Conservation (phyloP, 495 filamentous ascomycete genomes). For the Penicillium roqueforti region DNA sequence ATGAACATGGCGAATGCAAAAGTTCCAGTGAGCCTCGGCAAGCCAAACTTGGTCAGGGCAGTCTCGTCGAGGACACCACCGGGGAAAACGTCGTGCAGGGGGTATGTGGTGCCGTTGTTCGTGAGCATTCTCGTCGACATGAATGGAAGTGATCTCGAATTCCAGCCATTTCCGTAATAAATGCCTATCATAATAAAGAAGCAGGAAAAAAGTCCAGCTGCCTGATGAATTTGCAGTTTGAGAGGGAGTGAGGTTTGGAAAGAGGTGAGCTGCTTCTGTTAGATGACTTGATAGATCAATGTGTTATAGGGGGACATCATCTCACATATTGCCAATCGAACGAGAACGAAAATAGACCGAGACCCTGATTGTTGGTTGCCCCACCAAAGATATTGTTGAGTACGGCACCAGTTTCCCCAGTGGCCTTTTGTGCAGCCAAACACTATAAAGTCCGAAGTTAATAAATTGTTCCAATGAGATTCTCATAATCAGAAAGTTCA, state of each 20-base stretch:
- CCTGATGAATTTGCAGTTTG: conserved; percentile 19
- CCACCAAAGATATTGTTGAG: conserved; percentile 52
- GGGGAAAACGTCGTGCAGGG: conserved; percentile 29
- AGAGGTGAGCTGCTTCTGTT: conserved; percentile 27
- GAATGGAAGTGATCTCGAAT: conserved; percentile 24
- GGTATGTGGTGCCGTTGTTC: conserved; percentile 23
- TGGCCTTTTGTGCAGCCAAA: conserved; percentile 38
- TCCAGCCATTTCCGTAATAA: conserved; percentile 30
- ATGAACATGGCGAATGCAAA: conserved; percentile 36
- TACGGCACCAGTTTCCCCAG: conserved; percentile 23
- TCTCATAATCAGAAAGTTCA: neutral
- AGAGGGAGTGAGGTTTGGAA: conserved; percentile 34
- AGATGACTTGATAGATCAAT: conserved; percentile 1
- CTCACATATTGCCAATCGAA: conserved; percentile 58
- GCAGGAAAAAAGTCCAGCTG: conserved; percentile 15
- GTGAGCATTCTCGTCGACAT: conserved; percentile 24
- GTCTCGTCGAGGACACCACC: conserved; percentile 33
- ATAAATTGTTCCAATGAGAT: neutral
- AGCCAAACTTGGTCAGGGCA: conserved; percentile 30
- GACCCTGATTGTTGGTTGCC: conserved; percentile 46
- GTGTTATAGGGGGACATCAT: neutral
- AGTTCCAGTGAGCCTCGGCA: conserved; percentile 41
- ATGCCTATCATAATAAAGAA: conserved; percentile 24
- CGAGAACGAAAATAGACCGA: conserved; percentile 45
- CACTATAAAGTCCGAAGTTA: conserved; percentile 30